A percentile compares a stretch with the other conserved stretches of the same genome.
phyloP scores from a whole-genome alignment of 139 green algal species.

The Ostreobium quekettii region DNA sequence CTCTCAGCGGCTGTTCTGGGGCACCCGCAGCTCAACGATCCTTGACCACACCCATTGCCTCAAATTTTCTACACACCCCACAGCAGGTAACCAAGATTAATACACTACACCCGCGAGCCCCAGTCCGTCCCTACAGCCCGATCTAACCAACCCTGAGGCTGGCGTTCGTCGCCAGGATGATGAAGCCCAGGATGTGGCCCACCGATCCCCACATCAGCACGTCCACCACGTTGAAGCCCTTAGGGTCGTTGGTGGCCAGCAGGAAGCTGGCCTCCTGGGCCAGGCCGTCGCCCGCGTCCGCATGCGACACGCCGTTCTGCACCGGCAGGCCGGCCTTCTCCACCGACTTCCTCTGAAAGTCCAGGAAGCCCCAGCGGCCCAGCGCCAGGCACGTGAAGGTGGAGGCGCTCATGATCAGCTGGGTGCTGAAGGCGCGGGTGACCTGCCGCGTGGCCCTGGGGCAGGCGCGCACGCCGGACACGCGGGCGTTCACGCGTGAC shows the following conservation, averaged over 20 bases:
- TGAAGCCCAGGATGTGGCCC: slow-evolving; percentile 59
- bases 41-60: no score
- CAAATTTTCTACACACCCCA: no score
- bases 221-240: slow-evolving; percentile 77
- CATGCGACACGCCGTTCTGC: slow-evolving; percentile 68
- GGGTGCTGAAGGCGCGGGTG: slow-evolving; percentile 17
- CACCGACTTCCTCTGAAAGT: slow-evolving; percentile 28
- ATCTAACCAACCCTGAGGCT: slow-evolving; percentile 13
- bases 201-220: slow-evolving; percentile 71
- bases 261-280: slow-evolving; percentile 53
- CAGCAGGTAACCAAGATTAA: no score
- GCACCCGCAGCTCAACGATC: no score
- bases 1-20: no score
- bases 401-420: slow-evolving; percentile 24
- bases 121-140: not conserved
- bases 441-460: not conserved
- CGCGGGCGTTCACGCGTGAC: no score
- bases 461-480: not conserved
- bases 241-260: slow-evolving; percentile 63
- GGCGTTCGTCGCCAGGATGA: slow-evolving; percentile 34
- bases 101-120: no score
- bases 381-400: slow-evolving; percentile 46
- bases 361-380: slow-evolving; percentile 51
- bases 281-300: slow-evolving; percentile 61
- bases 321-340: slow-evolving; percentile 52